Conservation (phyloP, 2,329 filamentous ascomycete species). For the Ceratocystis eucalypticola region DNA sequence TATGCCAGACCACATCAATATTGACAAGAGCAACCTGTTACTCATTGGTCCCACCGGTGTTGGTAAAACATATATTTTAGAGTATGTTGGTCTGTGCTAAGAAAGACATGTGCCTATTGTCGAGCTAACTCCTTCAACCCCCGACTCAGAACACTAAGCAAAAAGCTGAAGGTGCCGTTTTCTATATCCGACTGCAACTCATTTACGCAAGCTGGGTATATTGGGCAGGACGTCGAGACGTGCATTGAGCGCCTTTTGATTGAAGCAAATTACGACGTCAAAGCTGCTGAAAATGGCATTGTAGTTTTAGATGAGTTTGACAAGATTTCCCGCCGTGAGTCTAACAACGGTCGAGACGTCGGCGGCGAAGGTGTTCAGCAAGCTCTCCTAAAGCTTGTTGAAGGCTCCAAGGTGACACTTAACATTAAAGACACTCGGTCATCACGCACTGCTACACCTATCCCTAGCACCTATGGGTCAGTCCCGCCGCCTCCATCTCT, state of each 20-base stretch:
- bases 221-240: conserved; percentile 93
- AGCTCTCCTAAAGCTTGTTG: conserved; percentile 85
- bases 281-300: conserved; percentile 76
- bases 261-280: conserved; percentile 78
- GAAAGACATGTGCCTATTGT: neutral
- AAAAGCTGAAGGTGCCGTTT: conserved; percentile 87
- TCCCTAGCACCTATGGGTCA: conserved; percentile 40
- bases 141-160: conserved; percentile 62
- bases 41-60: conserved; percentile 86
- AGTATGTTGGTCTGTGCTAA: conserved; percentile 31
- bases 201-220: conserved; percentile 92
- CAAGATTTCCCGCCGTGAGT: conserved; percentile 83
- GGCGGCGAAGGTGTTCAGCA: conserved; percentile 95
- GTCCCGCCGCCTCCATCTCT: conserved; percentile 30
- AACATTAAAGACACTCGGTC: conserved; percentile 69
- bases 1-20: conserved; percentile 44
- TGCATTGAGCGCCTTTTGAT: conserved; percentile 84
- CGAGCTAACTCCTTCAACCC: conserved; percentile 21
- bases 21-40: conserved; percentile 92
- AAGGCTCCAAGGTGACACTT: conserved; percentile 85
- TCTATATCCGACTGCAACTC: conserved; percentile 93
- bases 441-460: conserved; percentile 38
- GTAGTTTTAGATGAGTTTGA: conserved; percentile 95
- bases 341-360: conserved; percentile 81
- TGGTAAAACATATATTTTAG: conserved; percentile 87